Conservation (phyloP, 208 protist genomes). For the Leishmania major region DNA sequence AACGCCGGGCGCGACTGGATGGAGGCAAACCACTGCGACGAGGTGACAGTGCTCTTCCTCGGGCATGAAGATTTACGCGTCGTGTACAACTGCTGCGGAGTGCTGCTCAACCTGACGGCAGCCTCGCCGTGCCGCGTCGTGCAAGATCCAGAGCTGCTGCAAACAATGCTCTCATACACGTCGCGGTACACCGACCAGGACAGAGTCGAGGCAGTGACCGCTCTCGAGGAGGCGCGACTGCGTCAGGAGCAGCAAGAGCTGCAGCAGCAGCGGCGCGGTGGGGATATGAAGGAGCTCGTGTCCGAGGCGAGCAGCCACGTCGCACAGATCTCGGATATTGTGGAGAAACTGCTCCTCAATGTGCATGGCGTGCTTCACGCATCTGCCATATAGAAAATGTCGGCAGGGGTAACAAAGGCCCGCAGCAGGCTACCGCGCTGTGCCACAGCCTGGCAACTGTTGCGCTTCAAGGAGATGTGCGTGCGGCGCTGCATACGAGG, state of each 20-base stretch:
- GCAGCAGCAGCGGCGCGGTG: background rate
- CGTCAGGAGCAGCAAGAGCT: background rate
- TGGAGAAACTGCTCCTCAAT: conserved; percentile 78
- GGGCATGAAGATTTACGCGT: conserved; percentile 81
- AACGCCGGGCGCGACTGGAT: conserved; percentile 84
- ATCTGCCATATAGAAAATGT: background rate
- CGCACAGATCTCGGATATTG: conserved; percentile 67
- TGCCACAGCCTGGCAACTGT: background rate
- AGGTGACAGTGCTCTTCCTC: conserved; percentile 79
- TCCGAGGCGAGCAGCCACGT: conserved; percentile 46
- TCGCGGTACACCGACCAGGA: conserved; percentile 56
- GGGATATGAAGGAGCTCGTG: conserved; percentile 7
- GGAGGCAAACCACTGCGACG: conserved; percentile 76
- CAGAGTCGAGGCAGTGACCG: conserved; percentile 34
- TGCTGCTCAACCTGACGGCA: conserved; percentile 80
- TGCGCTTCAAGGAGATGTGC: background rate
- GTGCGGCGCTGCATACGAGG: background rate
- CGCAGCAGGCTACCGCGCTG: too few species aligned
- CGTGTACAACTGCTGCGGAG: conserved; percentile 84
- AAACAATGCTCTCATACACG: conserved; percentile 75
- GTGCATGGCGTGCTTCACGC: conserved; percentile 44
- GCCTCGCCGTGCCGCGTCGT: conserved; percentile 70
- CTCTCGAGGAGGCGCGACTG: conserved; percentile 32
- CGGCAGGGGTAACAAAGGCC: background rate
- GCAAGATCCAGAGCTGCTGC: conserved; percentile 56